These are phyloP conservation scores for Ganoderma resinaceum DNA, from an alignment of 1,284 basidiomycete species.

Conservation along the genomic window DNA sequence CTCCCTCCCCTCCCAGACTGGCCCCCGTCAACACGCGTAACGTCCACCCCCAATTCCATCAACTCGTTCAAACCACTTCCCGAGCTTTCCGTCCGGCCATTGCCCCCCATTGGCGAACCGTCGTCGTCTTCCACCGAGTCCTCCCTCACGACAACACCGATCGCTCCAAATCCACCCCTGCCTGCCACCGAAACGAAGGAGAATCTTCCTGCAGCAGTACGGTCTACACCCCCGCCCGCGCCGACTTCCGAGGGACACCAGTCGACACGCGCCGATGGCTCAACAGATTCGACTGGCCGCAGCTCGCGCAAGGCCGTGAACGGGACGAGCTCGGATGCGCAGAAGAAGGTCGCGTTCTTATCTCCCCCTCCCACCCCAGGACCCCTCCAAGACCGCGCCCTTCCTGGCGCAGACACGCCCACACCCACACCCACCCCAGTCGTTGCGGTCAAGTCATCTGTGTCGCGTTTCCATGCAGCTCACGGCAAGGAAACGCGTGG, in stretches of 20 bases:
- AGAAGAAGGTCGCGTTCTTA: conserved; percentile 86
- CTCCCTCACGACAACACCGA: conserved; percentile 45
- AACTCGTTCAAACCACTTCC: conserved; percentile 73
- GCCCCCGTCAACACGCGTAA: conserved; percentile 52
- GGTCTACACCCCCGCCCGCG: conserved; percentile 38
- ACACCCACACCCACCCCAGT: conserved; percentile 33
- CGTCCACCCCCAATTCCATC: conserved; percentile 55
- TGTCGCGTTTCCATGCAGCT: conserved; percentile 76
- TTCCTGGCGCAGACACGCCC: conserved; percentile 49
- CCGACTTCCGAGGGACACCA: conserved; percentile 34
- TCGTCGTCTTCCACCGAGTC: conserved; percentile 39
- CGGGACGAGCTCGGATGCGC: conserved; percentile 54
- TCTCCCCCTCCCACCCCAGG: conserved; percentile 76
- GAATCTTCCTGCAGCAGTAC: conserved; percentile 35
- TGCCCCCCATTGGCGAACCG: conserved; percentile 56
- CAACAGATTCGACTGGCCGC: conserved; percentile 54
- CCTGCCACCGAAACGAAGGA: conserved; percentile 35
- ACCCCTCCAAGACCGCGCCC: conserved; percentile 43
- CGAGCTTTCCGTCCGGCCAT: conserved; percentile 59
- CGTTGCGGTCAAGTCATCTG: conserved; percentile 61
- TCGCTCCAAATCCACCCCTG: conserved; percentile 30
- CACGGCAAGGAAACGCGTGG: conserved; percentile 74
- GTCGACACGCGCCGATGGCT: conserved; percentile 38
- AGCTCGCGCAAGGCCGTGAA: conserved; percentile 62
- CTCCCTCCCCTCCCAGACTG: conserved; percentile 63